Evolutionary conservation across 345 rosid species (phyloP).

Genomic region (Eucalyptus sp.): DNA sequence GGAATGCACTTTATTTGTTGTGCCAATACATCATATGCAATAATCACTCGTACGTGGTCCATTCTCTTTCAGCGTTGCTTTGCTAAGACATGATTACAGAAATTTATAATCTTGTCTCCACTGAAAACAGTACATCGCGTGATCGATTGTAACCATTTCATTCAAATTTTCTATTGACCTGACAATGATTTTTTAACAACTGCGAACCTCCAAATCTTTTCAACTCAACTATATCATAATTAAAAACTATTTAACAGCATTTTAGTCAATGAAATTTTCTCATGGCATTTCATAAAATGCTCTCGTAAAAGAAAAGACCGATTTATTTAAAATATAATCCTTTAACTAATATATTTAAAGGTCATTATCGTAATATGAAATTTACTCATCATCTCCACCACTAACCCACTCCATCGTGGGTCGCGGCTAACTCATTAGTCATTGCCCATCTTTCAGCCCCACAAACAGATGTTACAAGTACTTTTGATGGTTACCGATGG

Average conservation of each 20-base stretch:
- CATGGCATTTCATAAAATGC: not conserved
- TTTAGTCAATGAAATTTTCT: not conserved
- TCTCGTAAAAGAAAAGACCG: not conserved
- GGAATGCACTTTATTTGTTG: not conserved
- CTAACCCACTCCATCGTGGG: not conserved
- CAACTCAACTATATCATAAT: not conserved
- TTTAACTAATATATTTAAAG: not conserved
- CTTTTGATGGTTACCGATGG: not conserved
- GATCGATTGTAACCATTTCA: not conserved
- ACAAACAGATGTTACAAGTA: not conserved
- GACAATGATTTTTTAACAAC: not conserved
- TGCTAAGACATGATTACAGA: not conserved
- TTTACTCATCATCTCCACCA: not conserved
- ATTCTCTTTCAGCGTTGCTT: not conserved
- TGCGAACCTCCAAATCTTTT: not conserved
- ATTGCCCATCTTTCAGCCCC: not conserved
- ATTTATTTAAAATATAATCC: not conserved
- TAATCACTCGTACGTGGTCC: not conserved
- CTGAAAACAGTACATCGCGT: not conserved
- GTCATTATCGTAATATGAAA: not conserved
- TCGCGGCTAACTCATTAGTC: not conserved
- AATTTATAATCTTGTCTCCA: not conserved
- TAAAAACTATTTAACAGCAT: not conserved
- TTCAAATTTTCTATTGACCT: not conserved
- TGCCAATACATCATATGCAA: not conserved